Conservation (phyloP, 352 stramenopile species). For the Globisporangium carolinianum region DNA sequence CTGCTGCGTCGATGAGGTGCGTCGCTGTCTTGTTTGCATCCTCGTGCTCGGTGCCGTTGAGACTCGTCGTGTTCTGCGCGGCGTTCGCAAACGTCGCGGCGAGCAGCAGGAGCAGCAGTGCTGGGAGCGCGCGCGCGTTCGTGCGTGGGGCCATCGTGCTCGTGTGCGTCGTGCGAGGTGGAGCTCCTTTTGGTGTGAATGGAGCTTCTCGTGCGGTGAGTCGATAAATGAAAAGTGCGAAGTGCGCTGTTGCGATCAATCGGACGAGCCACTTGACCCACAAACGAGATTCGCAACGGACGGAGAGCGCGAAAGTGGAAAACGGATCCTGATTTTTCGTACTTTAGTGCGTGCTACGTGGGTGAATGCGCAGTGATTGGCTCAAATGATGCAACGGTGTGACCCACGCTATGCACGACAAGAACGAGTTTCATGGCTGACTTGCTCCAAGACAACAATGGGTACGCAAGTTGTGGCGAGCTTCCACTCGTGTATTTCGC, state of each 20-base stretch:
- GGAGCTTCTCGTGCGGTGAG: neutral
- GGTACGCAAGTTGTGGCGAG: neutral
- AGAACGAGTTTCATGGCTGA: neutral
- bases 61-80: neutral
- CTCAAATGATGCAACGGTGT: neutral
- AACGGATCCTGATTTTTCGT: slow-evolving; percentile 10
- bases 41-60: slow-evolving; percentile 5
- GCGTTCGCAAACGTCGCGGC: neutral
- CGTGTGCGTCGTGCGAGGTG: neutral
- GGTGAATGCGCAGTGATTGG: slow-evolving; percentile 3
- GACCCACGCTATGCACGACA: neutral
- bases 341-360: slow-evolving; percentile 1
- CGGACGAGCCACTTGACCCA: neutral
- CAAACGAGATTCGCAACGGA: neutral
- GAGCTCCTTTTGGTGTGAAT: neutral
- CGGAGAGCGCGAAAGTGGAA: neutral
- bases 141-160: neutral
- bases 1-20: slow-evolving; percentile 20
- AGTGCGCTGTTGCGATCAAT: neutral
- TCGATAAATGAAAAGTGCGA: slow-evolving; percentile 1
- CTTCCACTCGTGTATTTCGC: no score
- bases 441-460: neutral
- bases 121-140: neutral
- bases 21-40: slow-evolving; percentile 14
- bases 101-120: slow-evolving; percentile 9